These are phyloP conservation scores for Brasilioporus rufonigricans DNA, from an alignment of 768 basidiomycete species.

Conservation along the genomic window DNA sequence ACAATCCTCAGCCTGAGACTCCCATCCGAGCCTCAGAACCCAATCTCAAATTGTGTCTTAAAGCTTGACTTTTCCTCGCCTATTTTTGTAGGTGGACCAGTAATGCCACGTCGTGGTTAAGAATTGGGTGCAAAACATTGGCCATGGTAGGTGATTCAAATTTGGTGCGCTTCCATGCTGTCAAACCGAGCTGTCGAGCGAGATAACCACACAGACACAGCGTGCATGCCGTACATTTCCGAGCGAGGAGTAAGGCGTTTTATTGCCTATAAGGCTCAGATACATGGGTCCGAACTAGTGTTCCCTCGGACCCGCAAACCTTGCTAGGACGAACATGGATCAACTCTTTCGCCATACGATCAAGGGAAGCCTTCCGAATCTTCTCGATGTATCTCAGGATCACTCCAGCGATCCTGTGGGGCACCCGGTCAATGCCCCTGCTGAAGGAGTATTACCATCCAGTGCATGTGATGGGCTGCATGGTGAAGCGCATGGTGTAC, in stretches of 20 bases:
- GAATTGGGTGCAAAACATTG: no score
- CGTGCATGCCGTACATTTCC: slow-evolving; percentile 12
- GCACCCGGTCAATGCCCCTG: not conserved
- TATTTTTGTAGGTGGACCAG: no score
- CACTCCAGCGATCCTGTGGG: not conserved
- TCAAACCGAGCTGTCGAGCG: no score
- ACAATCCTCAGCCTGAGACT: no score
- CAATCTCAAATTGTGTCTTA: no score
- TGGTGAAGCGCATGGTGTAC: not conserved
- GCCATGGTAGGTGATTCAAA: no score
- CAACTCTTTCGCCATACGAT: not conserved
- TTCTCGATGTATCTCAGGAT: not conserved
- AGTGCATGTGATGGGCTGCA: not conserved
- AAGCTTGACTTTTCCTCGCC: no score
- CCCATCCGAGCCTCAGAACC: no score
- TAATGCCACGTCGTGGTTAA: no score
- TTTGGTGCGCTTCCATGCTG: no score
- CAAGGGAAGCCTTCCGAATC: not conserved
- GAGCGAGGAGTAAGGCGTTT: not conserved
- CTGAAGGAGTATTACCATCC: not conserved
- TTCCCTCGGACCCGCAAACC: not conserved
- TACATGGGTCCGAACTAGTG: slow-evolving; percentile 2
- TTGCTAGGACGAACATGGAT: not conserved
- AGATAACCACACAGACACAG: no score
- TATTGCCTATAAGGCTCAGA: slow-evolving; percentile 7